phyloP scores from a whole-genome alignment of 2,329 filamentous ascomycete species.

The Aspergillus sojae region DNA sequence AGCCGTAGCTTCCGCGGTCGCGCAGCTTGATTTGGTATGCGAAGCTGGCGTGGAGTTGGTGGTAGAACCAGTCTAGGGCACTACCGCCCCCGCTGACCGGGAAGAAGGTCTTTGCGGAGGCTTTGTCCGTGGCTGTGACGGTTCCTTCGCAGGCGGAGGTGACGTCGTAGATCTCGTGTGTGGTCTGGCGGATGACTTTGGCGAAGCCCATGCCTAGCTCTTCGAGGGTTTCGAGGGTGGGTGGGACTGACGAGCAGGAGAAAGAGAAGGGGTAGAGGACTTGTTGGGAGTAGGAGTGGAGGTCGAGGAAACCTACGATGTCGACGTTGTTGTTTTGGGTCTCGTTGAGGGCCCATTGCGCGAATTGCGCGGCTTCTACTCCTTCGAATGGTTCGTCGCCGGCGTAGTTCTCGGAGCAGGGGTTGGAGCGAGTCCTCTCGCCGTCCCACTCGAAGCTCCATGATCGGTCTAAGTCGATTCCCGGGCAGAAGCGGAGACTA shows the following conservation, averaged over 20 bases:
- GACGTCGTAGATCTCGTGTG: constrained; percentile 74
- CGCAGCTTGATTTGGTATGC: constrained; percentile 92
- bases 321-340: constrained; percentile 69
- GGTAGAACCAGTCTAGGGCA: constrained; percentile 93
- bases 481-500: constrained; percentile 77
- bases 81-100: constrained; percentile 78
- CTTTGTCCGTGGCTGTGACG: constrained; percentile 44
- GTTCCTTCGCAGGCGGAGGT: constrained; percentile 85
- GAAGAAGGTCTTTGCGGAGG: constrained; percentile 35
- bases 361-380: constrained; percentile 73
- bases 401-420: constrained; percentile 88
- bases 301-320: constrained; percentile 83
- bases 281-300: constrained; percentile 95
- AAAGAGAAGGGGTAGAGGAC: constrained; percentile 91
- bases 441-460: constrained; percentile 86
- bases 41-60: constrained; percentile 77
- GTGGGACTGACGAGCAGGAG: constrained; percentile 75
- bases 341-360: constrained; percentile 81
- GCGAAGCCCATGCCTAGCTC: constrained; percentile 86
- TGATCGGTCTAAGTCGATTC: constrained; percentile 84
- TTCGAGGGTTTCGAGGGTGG: constrained; percentile 86
- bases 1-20: constrained; percentile 92
- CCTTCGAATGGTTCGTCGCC: constrained; percentile 83
- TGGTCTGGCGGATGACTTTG: constrained; percentile 83
- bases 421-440: constrained; percentile 67